Evolutionary conservation across 2,329 filamentous ascomycete genomes (phyloP).

Genomic region (Pseudogymnoascus sp.): DNA sequence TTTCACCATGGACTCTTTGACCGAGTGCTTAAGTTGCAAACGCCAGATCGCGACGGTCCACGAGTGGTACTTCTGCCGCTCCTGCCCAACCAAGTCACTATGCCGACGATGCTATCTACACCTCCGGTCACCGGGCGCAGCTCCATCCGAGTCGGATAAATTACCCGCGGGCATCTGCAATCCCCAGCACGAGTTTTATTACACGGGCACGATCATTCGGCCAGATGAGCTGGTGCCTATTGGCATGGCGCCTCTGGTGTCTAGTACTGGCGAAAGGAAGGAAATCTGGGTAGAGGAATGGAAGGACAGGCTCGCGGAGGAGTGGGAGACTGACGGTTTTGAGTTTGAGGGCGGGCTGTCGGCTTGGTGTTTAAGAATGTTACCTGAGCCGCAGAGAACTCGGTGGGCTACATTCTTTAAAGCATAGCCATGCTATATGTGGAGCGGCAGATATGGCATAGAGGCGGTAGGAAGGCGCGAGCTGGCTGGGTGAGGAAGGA

Average conservation of each 20-base stretch:
- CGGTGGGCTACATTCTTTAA: conserved; percentile 1
- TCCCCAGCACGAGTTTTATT: neutral
- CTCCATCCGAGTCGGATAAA: neutral
- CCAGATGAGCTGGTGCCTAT: neutral
- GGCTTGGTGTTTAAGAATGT: neutral
- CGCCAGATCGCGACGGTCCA: neutral
- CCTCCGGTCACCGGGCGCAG: neutral
- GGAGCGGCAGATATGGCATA: neutral
- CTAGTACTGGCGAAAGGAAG: neutral
- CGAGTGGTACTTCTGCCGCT: neutral
- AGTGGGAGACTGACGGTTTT: neutral
- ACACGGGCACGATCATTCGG: neutral
- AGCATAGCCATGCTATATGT: neutral
- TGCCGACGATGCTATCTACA: neutral
- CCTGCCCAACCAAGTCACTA: neutral
- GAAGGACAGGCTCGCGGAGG: neutral
- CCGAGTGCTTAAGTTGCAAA: neutral
- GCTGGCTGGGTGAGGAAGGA: too few relatives aligned
- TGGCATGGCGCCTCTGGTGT: neutral
- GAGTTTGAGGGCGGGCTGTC: neutral
- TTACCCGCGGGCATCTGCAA: neutral
- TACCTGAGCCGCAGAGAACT: neutral
- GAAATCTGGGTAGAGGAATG: conserved; percentile 1
- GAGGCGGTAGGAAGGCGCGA: too few relatives aligned
- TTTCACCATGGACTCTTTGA: neutral